phyloP scores from a whole-genome alignment of 176 grass and related monocot genomes.

The Raddia distichophylla region DNA sequence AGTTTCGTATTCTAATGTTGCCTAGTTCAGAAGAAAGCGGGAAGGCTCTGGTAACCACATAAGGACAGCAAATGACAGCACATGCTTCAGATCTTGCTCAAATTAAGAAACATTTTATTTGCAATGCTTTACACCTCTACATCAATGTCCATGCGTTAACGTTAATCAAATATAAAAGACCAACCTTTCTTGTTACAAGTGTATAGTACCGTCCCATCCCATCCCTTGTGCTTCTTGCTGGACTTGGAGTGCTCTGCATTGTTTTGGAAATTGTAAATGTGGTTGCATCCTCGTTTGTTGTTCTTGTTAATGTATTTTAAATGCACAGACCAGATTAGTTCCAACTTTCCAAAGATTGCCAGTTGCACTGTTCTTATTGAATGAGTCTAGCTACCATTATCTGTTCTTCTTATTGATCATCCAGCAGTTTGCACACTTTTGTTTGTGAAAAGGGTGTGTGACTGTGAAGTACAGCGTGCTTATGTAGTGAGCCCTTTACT shows the following conservation, averaged over 20 bases:
- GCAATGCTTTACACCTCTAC: slow-evolving; percentile 17
- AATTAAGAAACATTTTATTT: slow-evolving; percentile 44
- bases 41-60: slow-evolving; percentile 28
- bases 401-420: slow-evolving; percentile 3
- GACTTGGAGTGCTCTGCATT: slow-evolving; percentile 8
- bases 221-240: slow-evolving; percentile 26
- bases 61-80: slow-evolving; percentile 28
- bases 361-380: neutral
- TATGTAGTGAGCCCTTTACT: neutral
- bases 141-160: slow-evolving; percentile 1
- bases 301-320: slow-evolving; percentile 27
- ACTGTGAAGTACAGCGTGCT: neutral
- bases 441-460: slow-evolving; percentile 1
- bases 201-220: neutral
- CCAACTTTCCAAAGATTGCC: neutral
- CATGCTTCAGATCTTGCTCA: slow-evolving; percentile 48
- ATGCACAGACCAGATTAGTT: neutral
- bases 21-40: slow-evolving; percentile 4
- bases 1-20: slow-evolving; percentile 27
- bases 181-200: slow-evolving; percentile 28
- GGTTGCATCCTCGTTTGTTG: slow-evolving; percentile 25
- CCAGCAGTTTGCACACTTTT: neutral
- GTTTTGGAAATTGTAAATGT: neutral
- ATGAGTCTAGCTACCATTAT: neutral
- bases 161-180: slow-evolving; percentile 40